Evolutionary conservation across 345 rosid species (phyloP), one percentile per base, ranked within the genome.

Genomic region (Noccaea bulbosa): DNA sequence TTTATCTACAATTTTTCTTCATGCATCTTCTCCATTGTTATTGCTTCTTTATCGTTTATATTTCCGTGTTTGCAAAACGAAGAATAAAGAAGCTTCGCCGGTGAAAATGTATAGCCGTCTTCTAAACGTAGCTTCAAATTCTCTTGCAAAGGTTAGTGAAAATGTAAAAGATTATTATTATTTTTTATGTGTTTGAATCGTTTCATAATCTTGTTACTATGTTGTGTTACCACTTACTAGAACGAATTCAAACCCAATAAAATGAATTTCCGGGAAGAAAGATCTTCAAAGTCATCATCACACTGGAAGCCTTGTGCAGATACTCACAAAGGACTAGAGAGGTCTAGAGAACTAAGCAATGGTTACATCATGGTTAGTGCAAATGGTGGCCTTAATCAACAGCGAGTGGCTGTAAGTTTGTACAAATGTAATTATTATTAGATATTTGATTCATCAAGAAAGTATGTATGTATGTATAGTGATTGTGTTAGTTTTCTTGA

Each of bases 311-410:
- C 96, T 62, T 91, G 94, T 78, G 86, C 91, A 35, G 87, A 86
- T 60, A 75, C 76, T 50, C 74, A 64, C 70, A 83, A 68, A 53
- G 46, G 17, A 41, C 12, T 14, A 86, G 91, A 65, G 75, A 84
- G 75, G 75, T 72, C 75, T 53, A 75, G 15, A 2, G 65, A 74
- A 54, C n/a, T 11, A 39, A 80, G 65, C 41, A 88, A 86, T 77
- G 96, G 98, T 64, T 91, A 87, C 71, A 71, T 89, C 38, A 58
- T 86, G 77, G 88, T 93, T 60, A 91, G 94, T 79, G 96, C 97
- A 39, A 91, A 91, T 69, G 98, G 97, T 8, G 97, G 96, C 47
- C 97, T 93, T 64, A 91, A 93, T 79, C 98, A 93, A 75, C 98
- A 93, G 60, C 80, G 98, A 24, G 97, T 93, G 2, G 98, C 97